Evolutionary conservation across 192 early-diverging fungal genomes (phyloP), one percentile per base, ranked within the genome.

Genomic region (Paraglomus brasilianum): DNA sequence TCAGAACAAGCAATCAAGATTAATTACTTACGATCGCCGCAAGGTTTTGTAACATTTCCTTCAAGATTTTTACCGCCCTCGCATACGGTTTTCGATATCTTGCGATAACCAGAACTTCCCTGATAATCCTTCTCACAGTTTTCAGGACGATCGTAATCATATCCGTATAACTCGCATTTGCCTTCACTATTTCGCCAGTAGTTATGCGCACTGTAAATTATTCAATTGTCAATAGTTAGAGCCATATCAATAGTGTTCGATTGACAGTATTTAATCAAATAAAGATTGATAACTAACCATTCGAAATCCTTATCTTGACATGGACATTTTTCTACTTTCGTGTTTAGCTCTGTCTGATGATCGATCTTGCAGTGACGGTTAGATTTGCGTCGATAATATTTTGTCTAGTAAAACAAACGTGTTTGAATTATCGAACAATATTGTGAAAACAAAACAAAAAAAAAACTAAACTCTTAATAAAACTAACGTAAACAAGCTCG

Each of bases 281-380:
- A 48, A 50, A 1, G 40, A 19, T 30, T 8, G 1, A 24, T 38
- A 21, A 57, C 48, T 65, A 66, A 87, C 86, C 96, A 98, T 85
- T 95, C 93, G 72, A 79, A 98, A 78, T 98, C 96, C 19, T 74
- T 76, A 4, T 84, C 70, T 3, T 84, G 80, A 75, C 96, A 98
- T 71, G 80, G 73, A 78, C 96, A 98, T 30, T 74, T 69, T 30
- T 86, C 71, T 17, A 71, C 59, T 15, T 77, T 75, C 8, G 76
- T 82, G 9, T 80, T 74, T 6, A 85, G 81, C 21, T 79, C 70
- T 11, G 81, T 72, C 71, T 92, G 88, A 49, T 87, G 78, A 40
- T 86, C 72, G 5, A 97, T 87, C 45, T 66, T 82, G 73, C 94
- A 95, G 1, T 77, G 59, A 21, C 85, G 83, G 44, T 83, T 81